Conservation (phyloP, 2,329 filamentous ascomycete genomes). For the Sclerotinia sclerotiorum region DNA sequence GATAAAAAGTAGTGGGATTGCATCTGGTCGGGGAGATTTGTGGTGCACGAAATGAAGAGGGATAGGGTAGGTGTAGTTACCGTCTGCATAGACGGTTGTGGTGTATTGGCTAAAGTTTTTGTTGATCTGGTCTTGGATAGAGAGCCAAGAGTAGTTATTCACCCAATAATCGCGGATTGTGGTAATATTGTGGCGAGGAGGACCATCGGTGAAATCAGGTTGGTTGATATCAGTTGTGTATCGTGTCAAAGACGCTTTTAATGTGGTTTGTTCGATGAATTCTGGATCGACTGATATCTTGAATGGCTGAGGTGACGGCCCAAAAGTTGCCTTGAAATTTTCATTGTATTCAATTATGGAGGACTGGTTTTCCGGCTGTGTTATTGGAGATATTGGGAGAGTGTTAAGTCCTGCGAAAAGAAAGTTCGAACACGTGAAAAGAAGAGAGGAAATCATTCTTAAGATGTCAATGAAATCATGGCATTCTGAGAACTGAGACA, state of each 20-base stretch:
- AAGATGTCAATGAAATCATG: not conserved
- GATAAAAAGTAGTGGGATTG: slow-evolving; percentile 45
- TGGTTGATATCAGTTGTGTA: slow-evolving; percentile 16
- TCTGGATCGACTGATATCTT: slow-evolving; percentile 22
- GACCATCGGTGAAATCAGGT: slow-evolving; percentile 21
- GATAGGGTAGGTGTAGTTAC: slow-evolving; percentile 43
- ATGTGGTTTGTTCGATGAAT: slow-evolving; percentile 18
- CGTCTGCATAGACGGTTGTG: slow-evolving; percentile 36
- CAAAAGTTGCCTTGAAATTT: slow-evolving; percentile 19
- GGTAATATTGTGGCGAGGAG: slow-evolving; percentile 14
- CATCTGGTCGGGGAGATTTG: slow-evolving; percentile 34
- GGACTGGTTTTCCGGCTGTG: not conserved
- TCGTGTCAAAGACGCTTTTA: slow-evolving; percentile 22
- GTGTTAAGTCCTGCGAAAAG: not conserved
- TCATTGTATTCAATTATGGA: not conserved
- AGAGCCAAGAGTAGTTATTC: slow-evolving; percentile 38
- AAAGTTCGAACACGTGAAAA: not conserved
- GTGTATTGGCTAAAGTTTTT: slow-evolving; percentile 37
- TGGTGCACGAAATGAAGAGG: slow-evolving; percentile 40
- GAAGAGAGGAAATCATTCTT: not conserved
- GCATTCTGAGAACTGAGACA: too few species aligned
- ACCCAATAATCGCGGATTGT: slow-evolving; percentile 36
- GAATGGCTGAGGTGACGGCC: slow-evolving; percentile 12
- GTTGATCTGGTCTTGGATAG: slow-evolving; percentile 38
- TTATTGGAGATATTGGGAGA: not conserved